phyloP scores from a whole-genome alignment of 129 eudicot genomes.

The Pseudognaphalium luteoalbum region DNA sequence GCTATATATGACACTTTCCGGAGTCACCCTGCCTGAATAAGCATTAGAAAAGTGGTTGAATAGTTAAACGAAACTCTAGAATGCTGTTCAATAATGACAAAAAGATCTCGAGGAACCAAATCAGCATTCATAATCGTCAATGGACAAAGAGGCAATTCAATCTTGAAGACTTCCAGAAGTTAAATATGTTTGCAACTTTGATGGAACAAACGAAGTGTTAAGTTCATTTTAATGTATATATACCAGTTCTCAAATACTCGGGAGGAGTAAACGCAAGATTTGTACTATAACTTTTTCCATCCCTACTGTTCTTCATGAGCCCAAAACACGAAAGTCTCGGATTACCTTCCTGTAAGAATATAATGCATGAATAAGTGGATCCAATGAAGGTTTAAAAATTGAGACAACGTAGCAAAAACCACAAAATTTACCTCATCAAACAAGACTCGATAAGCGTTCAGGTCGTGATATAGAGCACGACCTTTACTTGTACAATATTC shows the following conservation, averaged over 20 bases:
- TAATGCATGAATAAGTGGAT: constrained; percentile 9
- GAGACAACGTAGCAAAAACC: background rate
- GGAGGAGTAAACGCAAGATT: constrained; percentile 78
- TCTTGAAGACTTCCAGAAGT: background rate
- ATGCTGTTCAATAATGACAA: constrained; percentile 6
- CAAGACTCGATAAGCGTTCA: constrained; percentile 60
- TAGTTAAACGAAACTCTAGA: background rate
- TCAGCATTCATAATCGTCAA: background rate
- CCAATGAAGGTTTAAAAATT: background rate
- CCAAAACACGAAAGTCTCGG: constrained; percentile 79
- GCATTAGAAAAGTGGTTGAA: background rate
- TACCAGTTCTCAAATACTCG: constrained; percentile 67
- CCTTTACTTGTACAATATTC: constrained; percentile 69
- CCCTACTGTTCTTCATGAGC: constrained; percentile 65
- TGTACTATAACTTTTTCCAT: constrained; percentile 69
- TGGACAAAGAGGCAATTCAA: background rate
- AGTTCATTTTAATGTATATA: background rate
- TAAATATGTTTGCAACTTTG: background rate
- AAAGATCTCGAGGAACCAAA: background rate
- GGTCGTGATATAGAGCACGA: constrained; percentile 68
- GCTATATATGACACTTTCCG: constrained; percentile 70
- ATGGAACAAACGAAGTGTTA: background rate
- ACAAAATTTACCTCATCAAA: constrained; percentile 55
- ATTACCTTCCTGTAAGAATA: constrained; percentile 51
- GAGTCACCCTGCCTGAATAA: constrained; percentile 58